phyloP scores from a whole-genome alignment of 345 rosid species.

The Eutrema yunnanense region DNA sequence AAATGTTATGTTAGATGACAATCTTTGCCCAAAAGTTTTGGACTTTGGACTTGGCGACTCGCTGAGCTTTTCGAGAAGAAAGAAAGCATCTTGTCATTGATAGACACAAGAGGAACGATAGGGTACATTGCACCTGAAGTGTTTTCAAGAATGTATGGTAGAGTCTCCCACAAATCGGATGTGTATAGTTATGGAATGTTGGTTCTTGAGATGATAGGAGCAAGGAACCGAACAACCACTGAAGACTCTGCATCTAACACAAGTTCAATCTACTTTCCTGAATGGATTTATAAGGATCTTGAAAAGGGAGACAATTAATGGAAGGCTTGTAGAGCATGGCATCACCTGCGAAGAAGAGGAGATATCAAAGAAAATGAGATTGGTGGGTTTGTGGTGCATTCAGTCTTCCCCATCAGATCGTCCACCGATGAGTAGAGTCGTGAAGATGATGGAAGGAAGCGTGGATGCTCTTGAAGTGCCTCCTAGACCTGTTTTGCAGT shows the following conservation, averaged over 20 bases:
- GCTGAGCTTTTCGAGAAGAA: conserved; percentile 27
- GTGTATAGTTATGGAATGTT: neutral
- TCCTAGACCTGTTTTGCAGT: too few species aligned
- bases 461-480: too few species aligned
- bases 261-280: conserved; percentile 30
- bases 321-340: too few species aligned
- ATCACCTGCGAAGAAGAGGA: too few species aligned
- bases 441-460: too few species aligned
- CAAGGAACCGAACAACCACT: neutral
- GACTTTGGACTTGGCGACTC: conserved; percentile 53
- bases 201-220: neutral
- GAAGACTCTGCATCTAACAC: neutral
- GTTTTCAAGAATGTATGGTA: neutral
- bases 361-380: too few species aligned
- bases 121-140: neutral
- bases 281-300: conserved; percentile 21
- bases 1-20: neutral
- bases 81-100: neutral
- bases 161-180: neutral
- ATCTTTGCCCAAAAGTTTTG: conserved; percentile 35
- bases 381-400: too few species aligned
- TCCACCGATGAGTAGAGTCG: too few species aligned
- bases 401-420: too few species aligned
- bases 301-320: neutral
- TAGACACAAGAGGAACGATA: neutral